A percentile compares a stretch with the other conserved stretches of the same genome.
phyloP scores from a whole-genome alignment of 73 alveolate genomes.

The Blepharisma stoltei region DNA sequence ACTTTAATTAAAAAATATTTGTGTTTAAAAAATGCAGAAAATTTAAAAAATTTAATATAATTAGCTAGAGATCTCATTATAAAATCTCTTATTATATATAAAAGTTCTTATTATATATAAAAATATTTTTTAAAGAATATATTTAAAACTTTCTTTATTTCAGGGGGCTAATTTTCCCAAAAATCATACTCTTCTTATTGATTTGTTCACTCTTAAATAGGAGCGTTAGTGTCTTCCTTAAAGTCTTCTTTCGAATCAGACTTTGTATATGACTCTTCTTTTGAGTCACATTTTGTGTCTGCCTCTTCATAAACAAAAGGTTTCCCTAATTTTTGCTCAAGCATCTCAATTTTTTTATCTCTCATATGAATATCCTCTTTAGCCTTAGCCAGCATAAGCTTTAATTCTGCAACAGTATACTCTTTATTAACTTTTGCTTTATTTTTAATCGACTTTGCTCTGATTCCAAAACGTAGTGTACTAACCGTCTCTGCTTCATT shows the following conservation, averaged over 20 bases:
- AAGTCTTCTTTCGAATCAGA: neutral
- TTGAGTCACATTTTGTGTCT: no score
- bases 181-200: no score
- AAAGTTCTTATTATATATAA: no score
- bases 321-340: neutral
- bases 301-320: neutral
- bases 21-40: no score
- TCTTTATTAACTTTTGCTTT: conserved; percentile 69
- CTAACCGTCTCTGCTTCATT: conserved; percentile 90
- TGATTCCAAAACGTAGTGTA: conserved; percentile 88
- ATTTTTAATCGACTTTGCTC: conserved; percentile 94
- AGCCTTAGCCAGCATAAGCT: conserved; percentile 42
- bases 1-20: no score
- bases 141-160: no score
- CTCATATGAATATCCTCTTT: conserved; percentile 31
- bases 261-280: neutral
- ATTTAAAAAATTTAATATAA: no score
- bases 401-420: conserved; percentile 65
- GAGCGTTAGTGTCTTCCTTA: neutral
- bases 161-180: no score
- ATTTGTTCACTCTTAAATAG: no score
- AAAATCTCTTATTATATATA: no score
- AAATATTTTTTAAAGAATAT: no score
- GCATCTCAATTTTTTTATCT: conserved; percentile 16
- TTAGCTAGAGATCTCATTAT: no score